phyloP scores from a whole-genome alignment of 2,329 filamentous ascomycete species.

The Alternaria consortialis region DNA sequence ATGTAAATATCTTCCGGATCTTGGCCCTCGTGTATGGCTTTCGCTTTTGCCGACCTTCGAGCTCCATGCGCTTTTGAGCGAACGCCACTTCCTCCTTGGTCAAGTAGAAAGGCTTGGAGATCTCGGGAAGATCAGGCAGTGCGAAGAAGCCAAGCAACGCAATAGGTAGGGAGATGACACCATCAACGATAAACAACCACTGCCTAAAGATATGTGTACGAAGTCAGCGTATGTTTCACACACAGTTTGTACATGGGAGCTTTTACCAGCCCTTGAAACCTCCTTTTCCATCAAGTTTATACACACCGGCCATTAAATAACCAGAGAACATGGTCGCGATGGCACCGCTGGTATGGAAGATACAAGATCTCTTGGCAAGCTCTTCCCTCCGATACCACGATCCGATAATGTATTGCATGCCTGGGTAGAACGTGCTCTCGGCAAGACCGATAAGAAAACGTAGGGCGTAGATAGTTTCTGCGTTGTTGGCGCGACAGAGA shows the following conservation, averaged over 20 bases:
- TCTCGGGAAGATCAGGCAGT: conserved; percentile 27
- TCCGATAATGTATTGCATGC: conserved; percentile 46
- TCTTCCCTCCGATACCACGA: conserved; percentile 34
- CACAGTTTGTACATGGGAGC: too few species aligned
- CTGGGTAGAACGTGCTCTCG: conserved; percentile 62
- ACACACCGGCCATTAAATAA: conserved; percentile 62
- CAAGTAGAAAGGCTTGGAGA: conserved; percentile 23
- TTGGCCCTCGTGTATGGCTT: conserved; percentile 14
- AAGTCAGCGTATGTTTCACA: too few species aligned
- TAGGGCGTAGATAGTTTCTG: conserved; percentile 20
- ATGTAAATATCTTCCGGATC: conserved; percentile 10
- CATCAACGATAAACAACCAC: conserved; percentile 35
- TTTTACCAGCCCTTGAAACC: conserved; percentile 50
- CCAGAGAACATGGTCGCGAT: conserved; percentile 39
- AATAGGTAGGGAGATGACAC: conserved; percentile 28
- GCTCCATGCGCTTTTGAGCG: conserved; percentile 20
- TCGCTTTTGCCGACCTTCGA: background rate
- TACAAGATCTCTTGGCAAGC: conserved; percentile 26
- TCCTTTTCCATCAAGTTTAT: conserved; percentile 66
- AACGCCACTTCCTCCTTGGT: conserved; percentile 18
- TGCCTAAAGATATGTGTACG: conserved; percentile 11
- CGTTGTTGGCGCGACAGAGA: conserved; percentile 14
- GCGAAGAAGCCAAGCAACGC: conserved; percentile 29
- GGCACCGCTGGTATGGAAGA: conserved; percentile 25
- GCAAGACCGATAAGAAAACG: conserved; percentile 45